Conservation (phyloP, 768 basidiomycete genomes). For the Boletus sp. region DNA sequence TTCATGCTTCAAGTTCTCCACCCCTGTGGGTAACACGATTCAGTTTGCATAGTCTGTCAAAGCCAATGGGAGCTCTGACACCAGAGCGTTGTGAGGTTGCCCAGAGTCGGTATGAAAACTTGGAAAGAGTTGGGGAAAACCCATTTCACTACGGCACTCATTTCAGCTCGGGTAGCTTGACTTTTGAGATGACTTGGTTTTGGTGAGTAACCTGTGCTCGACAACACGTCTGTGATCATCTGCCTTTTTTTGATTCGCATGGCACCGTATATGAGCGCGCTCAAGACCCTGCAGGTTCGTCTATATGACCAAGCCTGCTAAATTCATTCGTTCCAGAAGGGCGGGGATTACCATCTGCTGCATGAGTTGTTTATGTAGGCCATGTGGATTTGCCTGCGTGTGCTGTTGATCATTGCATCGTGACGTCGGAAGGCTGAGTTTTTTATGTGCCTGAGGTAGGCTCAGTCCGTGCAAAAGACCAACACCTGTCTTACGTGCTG, state of each 20-base stretch:
- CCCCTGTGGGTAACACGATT: background rate
- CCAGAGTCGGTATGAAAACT: conserved; percentile 65
- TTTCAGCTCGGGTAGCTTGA: conserved; percentile 62
- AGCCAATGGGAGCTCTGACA: conserved; percentile 91
- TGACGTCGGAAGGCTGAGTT: conserved; percentile 82
- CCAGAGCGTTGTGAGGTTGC: conserved; percentile 73
- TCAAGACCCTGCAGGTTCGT: conserved; percentile 76
- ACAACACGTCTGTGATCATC: conserved; percentile 78
- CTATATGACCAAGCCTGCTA: background rate
- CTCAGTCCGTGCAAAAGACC: background rate
- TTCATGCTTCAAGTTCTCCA: background rate
- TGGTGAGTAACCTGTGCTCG: background rate
- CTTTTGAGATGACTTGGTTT: background rate
- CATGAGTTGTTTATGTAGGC: conserved; percentile 78
- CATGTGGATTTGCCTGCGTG: background rate
- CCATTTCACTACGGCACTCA: conserved; percentile 96
- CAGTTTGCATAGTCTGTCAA: conserved; percentile 53
- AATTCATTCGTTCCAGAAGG: conserved; percentile 42
- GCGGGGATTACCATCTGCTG: conserved; percentile 93
- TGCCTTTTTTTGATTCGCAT: conserved; percentile 91
- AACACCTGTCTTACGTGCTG: background rate
- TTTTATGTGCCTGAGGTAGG: conserved; percentile 77
- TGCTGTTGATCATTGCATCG: conserved; percentile 36
- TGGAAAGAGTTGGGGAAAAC: conserved; percentile 77
- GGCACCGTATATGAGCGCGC: conserved; percentile 91